phyloP scores from a whole-genome alignment of 2,329 filamentous ascomycete species.

The Juglanconis oblonga region DNA sequence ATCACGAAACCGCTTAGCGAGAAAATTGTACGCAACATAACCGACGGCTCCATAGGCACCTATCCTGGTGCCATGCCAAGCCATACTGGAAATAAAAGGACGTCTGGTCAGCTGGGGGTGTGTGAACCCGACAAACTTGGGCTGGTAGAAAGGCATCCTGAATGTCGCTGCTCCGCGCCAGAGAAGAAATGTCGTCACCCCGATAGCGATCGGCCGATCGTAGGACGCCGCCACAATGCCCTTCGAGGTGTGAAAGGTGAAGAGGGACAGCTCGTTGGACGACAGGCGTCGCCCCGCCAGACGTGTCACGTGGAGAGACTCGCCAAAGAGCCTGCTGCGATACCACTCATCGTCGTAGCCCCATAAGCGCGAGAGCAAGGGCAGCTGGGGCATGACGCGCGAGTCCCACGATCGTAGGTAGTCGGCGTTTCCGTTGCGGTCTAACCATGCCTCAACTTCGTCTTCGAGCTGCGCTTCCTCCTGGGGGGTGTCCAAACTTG shows the following conservation, averaged over 20 bases:
- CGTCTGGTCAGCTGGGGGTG: neutral
- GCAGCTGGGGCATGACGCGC: neutral
- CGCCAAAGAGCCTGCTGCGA: neutral
- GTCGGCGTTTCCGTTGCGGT: neutral
- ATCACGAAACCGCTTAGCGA: neutral
- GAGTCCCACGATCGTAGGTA: neutral
- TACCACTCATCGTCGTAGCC: slow-evolving; percentile 1
- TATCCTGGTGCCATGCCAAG: neutral
- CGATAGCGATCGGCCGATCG: slow-evolving; percentile 1
- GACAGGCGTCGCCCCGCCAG: slow-evolving; percentile 1
- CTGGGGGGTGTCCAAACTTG: neutral
- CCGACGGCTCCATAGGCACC: neutral
- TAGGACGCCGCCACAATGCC: slow-evolving; percentile 3
- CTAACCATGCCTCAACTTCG: neutral
- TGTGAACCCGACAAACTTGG: neutral
- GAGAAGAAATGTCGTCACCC: neutral
- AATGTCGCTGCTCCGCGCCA: slow-evolving; percentile 1
- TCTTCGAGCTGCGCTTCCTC: neutral
- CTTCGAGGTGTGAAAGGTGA: neutral
- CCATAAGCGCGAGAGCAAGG: slow-evolving; percentile 3
- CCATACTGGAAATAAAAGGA: neutral
- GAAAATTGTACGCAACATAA: neutral
- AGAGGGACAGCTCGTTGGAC: neutral
- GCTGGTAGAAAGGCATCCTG: slow-evolving; percentile 8
- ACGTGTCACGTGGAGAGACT: neutral